These are phyloP conservation scores for Ceratobasidium sp. DNA, from an alignment of 1,284 basidiomycete genomes.

Conservation along the genomic window DNA sequence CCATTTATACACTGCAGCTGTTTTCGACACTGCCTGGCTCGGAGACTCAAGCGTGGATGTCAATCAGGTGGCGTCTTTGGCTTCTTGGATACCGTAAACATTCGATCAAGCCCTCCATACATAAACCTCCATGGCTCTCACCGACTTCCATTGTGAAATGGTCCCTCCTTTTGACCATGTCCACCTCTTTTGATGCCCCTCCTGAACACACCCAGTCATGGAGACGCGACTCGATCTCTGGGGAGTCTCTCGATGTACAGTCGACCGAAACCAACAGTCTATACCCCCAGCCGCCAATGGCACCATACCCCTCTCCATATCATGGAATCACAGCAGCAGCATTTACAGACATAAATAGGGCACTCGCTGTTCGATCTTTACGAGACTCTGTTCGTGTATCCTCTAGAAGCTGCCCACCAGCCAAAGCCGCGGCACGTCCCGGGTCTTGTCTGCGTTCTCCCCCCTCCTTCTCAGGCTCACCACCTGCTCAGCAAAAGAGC, in stretches of 20 bases:
- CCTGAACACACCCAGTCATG: neutral
- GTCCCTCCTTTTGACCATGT: constrained; percentile 5
- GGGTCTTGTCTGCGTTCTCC: neutral
- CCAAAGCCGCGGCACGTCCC: neutral
- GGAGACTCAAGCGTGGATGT: neutral
- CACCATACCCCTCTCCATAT: constrained; percentile 20
- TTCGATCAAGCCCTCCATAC: neutral
- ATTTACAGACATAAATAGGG: constrained; percentile 28
- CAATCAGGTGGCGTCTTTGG: neutral
- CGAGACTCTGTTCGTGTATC: constrained; percentile 1
- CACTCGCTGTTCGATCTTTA: constrained; percentile 3
- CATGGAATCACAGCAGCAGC: constrained; percentile 1
- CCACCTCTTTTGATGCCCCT: neutral
- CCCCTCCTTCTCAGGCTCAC: neutral
- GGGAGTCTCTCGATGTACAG: neutral
- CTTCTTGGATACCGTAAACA: neutral
- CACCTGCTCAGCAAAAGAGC: neutral
- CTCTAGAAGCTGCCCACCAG: neutral
- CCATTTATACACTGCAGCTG: neutral
- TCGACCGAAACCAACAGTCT: neutral
- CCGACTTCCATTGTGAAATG: neutral
- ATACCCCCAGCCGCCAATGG: neutral
- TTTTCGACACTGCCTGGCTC: neutral
- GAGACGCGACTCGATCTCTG: neutral
- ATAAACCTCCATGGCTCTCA: neutral